Evolutionary conservation across 306 rosid genomes (phyloP), one percentile per base, ranked within the genome.

Genomic region (Fagus sylvatica): DNA sequence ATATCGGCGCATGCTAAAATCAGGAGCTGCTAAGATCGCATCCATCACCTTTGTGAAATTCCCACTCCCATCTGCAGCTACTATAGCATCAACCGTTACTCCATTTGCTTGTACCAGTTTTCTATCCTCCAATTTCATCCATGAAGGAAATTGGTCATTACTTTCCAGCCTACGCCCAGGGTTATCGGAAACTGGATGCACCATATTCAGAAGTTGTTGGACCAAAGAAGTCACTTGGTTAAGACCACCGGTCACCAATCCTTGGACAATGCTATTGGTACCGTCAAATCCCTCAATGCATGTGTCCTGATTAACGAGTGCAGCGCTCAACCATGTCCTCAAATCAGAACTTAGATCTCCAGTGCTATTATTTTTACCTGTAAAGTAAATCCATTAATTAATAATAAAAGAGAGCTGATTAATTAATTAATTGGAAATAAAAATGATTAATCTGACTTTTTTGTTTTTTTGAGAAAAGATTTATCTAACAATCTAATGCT

Each of bases 311-410:
- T 86, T 87, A 6, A 87, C 74, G 1, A 90, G 79, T 15, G 83
- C 89, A 5, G 96, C 97, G 62, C 99, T 95, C 51, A 95, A 71
- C 99, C 99, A 95, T 73, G 99, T 91, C 56, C 87, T 88, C 68
- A 95, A 76, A 82, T 95, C 98, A 9, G 93, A 88, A 32, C 94
- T 85, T 34, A 88, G 37, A 46, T 91, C 74, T 61, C 99, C 98
- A 0, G 97, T 93, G 42, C 97, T 72, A 75, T 93, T 88, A 16
- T 79, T 68, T 55, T 88, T 89, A 10, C 85, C 99, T 95, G 84
- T 5, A 68, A 10, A 46, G 9, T 46, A 46, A 22, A 22, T 22
- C 28, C 28, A 22, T 22, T 22, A 22, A 22, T 22, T 22, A 62
- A 65, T 34, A 36, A 37, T n/a, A 60, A 37, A 74, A 54, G 37